Evolutionary conservation across 352 stramenopile genomes (phyloP), one percentile per base, ranked within the genome.

Genomic region (Pythium folliculosum): DNA sequence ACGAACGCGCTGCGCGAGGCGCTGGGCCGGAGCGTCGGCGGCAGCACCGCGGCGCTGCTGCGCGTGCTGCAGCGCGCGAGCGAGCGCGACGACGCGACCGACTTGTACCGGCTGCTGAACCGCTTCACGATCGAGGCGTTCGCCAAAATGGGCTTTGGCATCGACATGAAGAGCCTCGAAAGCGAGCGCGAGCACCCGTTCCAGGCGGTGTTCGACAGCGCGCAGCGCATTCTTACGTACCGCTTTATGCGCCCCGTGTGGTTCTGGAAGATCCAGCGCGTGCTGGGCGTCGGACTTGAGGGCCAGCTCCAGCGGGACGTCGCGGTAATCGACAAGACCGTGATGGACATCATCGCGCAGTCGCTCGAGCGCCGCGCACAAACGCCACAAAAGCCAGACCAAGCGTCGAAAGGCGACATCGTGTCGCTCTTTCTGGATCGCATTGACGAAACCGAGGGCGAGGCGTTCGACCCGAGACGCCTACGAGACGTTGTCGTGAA

Each of bases 401-500:
- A 82, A 19, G 58, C 13, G 1, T 10, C 27, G 10, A 13, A 4
- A 47, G 13, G 35, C 19, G 67, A 91, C 25, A 76, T 89, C 19
- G 56, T 89, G 6, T 82, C 78, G 9, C 69, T 89, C 12, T 88
- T 88, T 51, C 44, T 91, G 22, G 74, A 89, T 27, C 57, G 50
- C 23, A 45, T 75, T 27, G 68, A 72, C 21, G 51, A 38, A 16
- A 67, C 67, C 1, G 54, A 69, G 9, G 70, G 71, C 14, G 60
- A 35, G 13, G 47, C 43, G 27, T 75, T 86, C 22, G 71, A 86
- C 23, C 76, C 77, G 5, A 70, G 47, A 0, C 88, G 80, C 40
- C 54, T 95, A 0, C 82, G 83, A 14, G 80, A 95, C 61, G 84
- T 96, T 38, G 77, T 92, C 22, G 69, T 95, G 9, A 92, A 81